Percentiles rank a stretch among this genome's conserved stretches.
phyloP scores from a whole-genome alignment of 306 rosid genomes.

The Luffa aegyptiaca region DNA sequence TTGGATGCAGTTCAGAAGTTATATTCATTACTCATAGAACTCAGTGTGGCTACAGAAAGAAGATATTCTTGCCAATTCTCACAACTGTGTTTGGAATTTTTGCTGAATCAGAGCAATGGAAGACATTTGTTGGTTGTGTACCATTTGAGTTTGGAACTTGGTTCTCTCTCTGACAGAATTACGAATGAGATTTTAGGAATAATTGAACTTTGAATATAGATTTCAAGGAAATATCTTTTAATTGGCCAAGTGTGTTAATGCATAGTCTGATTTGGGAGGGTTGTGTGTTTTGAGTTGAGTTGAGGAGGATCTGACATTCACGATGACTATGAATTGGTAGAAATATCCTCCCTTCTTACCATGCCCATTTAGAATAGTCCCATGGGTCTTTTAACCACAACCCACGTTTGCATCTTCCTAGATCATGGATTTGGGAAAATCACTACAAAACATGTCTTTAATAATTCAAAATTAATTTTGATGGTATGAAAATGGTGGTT shows the following conservation, averaged over 20 bases:
- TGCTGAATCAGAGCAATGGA: background rate
- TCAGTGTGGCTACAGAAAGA: background rate
- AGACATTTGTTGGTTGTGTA: background rate
- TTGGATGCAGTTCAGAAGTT: slow-evolving; percentile 25
- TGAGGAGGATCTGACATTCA: too few species aligned
- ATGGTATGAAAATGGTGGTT: too few species aligned
- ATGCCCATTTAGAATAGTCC: background rate
- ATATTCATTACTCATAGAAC: slow-evolving; percentile 5
- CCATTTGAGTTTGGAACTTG: background rate
- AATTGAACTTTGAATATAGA: background rate
- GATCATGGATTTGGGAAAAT: too few species aligned
- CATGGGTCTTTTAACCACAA: too few species aligned
- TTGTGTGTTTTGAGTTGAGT: too few species aligned
- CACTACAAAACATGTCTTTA: too few species aligned
- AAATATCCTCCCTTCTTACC: background rate
- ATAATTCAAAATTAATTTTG: too few species aligned
- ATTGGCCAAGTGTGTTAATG: background rate
- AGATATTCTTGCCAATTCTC: background rate
- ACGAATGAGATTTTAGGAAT: background rate
- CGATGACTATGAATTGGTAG: background rate
- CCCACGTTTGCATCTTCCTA: too few species aligned
- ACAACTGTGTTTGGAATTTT: background rate
- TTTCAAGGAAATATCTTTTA: background rate
- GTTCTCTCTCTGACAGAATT: background rate
- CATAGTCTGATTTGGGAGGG: background rate